Evolutionary conservation across 176 grass and related monocot species (phyloP), one percentile per base, ranked within the genome.

Genomic region (Musa itinerans): DNA sequence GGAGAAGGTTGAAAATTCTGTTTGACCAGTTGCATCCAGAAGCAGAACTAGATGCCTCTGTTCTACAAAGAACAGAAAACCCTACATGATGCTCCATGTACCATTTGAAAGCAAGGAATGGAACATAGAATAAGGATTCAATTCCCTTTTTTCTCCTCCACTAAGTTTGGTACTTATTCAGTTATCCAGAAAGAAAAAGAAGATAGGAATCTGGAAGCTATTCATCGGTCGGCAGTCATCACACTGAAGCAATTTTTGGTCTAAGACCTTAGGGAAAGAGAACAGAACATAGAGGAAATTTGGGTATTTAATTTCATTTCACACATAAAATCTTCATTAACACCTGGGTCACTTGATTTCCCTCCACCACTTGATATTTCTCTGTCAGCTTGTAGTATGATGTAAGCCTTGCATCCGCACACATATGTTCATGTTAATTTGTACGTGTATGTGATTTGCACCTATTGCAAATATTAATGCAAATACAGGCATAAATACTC

Each of bases 151-250:
- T 82, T 87, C 85, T 82, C 87, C 87, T 88, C 79, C 85, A 49
- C 81, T 81, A 87, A 90, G 90, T 85, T 93, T 97, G 88, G 88
- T 82, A 90, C 88, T 87, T 87, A 80, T 83, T 83, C 81, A 87
- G 72, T 85, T 84, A 78, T 81, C 68, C 66, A 17, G 71, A 66
- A 87, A 84, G 67, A 43, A 43, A 52, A 87, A 71, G 59, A 73
- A 81, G 82, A 81, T 78, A 75, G 75, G 77, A 50, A 70, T 73
- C 51, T 26, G 3, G 52, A 54, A 73, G 8, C 17, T 70, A 10
- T n/a, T 50, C 68, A 50, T 16, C 51, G 19, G 13, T 20, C 25
- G 21, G 2, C 25, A 71, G 16, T 51, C 68, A 71, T 71, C 34
- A 50, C 26, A 68, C 27, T 34, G 11, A 68, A 68, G 24, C 65